Evolutionary conservation across 495 filamentous ascomycete species (phyloP), one percentile per base, ranked within the genome.

Genomic region (Patellaria atrata): DNA sequence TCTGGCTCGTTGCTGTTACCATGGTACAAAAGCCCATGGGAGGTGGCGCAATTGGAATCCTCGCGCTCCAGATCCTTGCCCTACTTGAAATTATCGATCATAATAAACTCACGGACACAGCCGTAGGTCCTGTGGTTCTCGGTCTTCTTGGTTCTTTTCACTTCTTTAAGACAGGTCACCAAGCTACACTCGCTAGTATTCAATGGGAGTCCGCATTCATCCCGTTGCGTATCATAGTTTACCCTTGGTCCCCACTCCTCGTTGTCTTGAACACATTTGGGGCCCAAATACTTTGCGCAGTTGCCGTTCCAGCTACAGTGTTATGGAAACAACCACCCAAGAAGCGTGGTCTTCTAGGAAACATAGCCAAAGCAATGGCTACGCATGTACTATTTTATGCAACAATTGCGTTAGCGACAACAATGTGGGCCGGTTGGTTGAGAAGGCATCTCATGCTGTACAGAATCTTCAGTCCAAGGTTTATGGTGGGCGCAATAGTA

Each of bases 141-240:
- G 91, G 73, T 23, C 56, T 94, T 11, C 66, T 99, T 1, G 91
- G 84, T 30, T 79, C 75, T 44, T 93, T 84, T 55, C 73, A 93
- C 61, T 99, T 77, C 64, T 99, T 99, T 73, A 93, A 87, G 47
- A 99, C 89, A 1, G 89, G 89, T 44, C 89, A 99, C 57, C 91
- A 96, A 57, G 87, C 87, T 11, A 78, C 75, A 0, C 69, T 94
- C 15, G 68, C 72, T 46, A 77, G 71, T 40, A 91, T 99, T 54
- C 91, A 99, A 48, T 99, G 89, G 89, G 85, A 96, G 57, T 66
- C 71, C n/a, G 87, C 84, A 15, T 97, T 96, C 65, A 80, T 99
- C 46, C 79, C 91, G 1, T 63, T 96, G 18, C 67, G 73, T 28
- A 71, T 74, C 2, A 71, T 96, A 49, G 68, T 70, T 43, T 94